Conservation (phyloP, 495 filamentous ascomycete genomes). For the Podospora pseudopauciseta region DNA sequence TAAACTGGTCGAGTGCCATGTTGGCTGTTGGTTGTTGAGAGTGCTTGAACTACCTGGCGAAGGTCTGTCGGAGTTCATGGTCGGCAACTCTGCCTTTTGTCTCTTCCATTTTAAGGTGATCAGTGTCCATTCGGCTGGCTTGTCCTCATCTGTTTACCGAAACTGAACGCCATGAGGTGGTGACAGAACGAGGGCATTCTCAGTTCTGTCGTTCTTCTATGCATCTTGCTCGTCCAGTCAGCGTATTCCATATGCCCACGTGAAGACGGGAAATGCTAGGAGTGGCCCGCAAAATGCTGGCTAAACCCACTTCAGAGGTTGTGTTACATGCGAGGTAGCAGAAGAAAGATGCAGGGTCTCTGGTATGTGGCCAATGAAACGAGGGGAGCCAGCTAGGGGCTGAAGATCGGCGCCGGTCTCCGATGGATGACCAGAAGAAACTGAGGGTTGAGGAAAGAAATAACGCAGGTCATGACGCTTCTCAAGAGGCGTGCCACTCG, state of each 20-base stretch:
- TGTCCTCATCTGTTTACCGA: not conserved
- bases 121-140: not conserved
- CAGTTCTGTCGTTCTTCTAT: not conserved
- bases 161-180: not conserved
- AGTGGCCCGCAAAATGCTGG: not conserved
- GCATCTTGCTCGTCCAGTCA: not conserved
- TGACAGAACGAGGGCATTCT: not conserved
- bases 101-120: too few relatives aligned
- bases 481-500: too few relatives aligned
- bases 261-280: not conserved
- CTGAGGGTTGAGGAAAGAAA: too few relatives aligned
- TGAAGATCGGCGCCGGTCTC: too few relatives aligned
- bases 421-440: too few relatives aligned
- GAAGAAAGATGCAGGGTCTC: slow-evolving; percentile 1
- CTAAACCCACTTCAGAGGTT: not conserved
- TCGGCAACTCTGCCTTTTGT: not conserved
- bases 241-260: not conserved
- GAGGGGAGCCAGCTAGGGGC: too few relatives aligned
- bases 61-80: not conserved
- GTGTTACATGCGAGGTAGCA: not conserved
- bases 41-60: not conserved
- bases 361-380: not conserved
- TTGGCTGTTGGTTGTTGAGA: slow-evolving; percentile 10
- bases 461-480: too few relatives aligned
- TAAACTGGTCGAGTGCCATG: slow-evolving; percentile 51